A percentile compares a stretch with the other conserved stretches of the same genome.
These are phyloP conservation scores for Ogataea kodamae DNA, from an alignment of 805 yeast genomes.

Conservation along the genomic window DNA sequence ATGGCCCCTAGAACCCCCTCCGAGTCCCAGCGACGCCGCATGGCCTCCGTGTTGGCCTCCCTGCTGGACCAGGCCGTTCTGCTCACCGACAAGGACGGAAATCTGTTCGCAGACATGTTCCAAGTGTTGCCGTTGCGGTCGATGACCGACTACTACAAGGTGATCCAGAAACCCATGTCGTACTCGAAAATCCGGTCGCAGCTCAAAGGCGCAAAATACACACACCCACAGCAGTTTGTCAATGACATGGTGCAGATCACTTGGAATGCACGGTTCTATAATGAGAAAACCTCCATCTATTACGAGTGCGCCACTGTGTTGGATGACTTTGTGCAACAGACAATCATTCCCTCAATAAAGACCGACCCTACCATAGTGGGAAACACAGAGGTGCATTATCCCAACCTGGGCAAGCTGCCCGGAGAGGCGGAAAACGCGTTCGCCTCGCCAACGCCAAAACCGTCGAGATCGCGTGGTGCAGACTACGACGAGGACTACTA, in stretches of 20 bases:
- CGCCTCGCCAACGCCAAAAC: constrained; percentile 5
- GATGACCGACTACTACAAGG: constrained; percentile 74
- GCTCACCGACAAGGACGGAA: constrained; percentile 28
- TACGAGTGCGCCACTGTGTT: constrained; percentile 64
- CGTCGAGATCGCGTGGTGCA: constrained; percentile 8
- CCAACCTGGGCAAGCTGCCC: constrained; percentile 69
- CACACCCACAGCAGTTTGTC: constrained; percentile 63
- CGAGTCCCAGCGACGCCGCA: constrained; percentile 18
- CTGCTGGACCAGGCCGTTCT: constrained; percentile 23
- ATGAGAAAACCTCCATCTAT: constrained; percentile 63
- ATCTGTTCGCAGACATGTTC: constrained; percentile 40
- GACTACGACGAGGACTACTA: constrained; percentile 19
- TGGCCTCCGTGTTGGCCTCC: constrained; percentile 17
- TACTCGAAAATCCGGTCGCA: constrained; percentile 65
- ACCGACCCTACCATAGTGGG: constrained; percentile 37
- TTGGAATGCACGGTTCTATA: constrained; percentile 87
- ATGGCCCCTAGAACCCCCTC: constrained; percentile 13
- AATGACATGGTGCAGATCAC: constrained; percentile 78
- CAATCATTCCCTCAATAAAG: constrained; percentile 47
- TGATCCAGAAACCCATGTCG: constrained; percentile 78
- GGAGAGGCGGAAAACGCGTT: constrained; percentile 15
- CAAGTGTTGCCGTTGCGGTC: constrained; percentile 71
- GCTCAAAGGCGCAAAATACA: constrained; percentile 52
- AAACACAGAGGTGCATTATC: constrained; percentile 43
- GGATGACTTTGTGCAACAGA: constrained; percentile 47